phyloP scores from a whole-genome alignment of 169 alveolate species.

The Eimeria tenella region DNA sequence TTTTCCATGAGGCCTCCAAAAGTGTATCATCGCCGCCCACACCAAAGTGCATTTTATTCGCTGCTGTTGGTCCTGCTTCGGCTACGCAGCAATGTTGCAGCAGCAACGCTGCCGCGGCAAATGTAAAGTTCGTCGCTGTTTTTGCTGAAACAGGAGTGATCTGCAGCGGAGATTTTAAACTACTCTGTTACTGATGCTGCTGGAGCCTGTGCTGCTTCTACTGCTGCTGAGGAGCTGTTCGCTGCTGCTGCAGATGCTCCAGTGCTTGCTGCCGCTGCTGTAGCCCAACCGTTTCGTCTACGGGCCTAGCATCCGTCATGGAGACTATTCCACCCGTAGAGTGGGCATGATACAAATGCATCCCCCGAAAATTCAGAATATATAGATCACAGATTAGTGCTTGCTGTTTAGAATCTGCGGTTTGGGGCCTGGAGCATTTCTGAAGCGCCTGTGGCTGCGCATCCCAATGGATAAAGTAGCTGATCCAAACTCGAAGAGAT shows the following conservation, averaged over 20 bases:
- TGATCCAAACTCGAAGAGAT: too few species aligned
- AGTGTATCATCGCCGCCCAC: conserved; percentile 67
- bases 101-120: background rate
- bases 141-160: background rate
- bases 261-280: background rate
- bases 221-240: background rate
- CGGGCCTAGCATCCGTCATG: background rate
- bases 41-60: conserved; percentile 35
- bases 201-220: background rate
- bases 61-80: background rate
- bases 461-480: background rate
- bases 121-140: too few species aligned
- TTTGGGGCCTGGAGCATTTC: background rate
- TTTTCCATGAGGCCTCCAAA: conserved; percentile 61
- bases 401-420: background rate
- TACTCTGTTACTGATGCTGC: background rate
- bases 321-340: background rate
- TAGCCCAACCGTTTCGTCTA: background rate
- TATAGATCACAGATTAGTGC: background rate
- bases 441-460: background rate
- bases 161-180: too few species aligned
- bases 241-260: background rate
- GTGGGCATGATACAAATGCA: background rate
- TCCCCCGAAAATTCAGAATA: background rate
- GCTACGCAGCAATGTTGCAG: background rate